These are phyloP conservation scores for Tribonema minus DNA, from an alignment of 108 stramenopile genomes.

Conservation along the genomic window DNA sequence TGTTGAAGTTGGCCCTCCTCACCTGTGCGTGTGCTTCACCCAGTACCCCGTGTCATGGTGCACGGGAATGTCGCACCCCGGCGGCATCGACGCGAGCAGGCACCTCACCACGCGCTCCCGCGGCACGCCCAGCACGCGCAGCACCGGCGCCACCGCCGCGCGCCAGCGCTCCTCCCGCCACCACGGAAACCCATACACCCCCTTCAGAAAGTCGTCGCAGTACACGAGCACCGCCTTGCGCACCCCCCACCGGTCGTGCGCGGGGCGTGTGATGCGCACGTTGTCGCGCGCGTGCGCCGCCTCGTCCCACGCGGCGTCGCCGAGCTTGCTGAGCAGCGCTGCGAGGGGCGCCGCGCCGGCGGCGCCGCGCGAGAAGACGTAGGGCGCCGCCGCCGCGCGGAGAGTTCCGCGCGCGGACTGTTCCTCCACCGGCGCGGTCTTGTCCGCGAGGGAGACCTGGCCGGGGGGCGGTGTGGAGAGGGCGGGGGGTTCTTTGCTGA, in stretches of 20 bases:
- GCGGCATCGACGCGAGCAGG: slow-evolving; percentile 85
- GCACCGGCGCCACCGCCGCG: slow-evolving; percentile 8
- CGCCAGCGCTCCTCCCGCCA: slow-evolving; percentile 57
- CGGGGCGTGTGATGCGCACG: slow-evolving; percentile 73
- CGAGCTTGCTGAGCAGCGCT: too few species aligned
- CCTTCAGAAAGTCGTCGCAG: slow-evolving; percentile 89
- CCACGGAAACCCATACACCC: slow-evolving; percentile 82
- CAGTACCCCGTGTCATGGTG: slow-evolving; percentile 97
- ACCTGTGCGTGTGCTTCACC: slow-evolving; percentile 85
- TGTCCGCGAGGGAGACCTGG: slow-evolving; percentile 8
- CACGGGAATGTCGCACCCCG: slow-evolving; percentile 84
- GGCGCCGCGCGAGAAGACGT: too few species aligned
- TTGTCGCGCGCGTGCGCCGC: slow-evolving; percentile 60
- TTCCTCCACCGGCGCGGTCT: slow-evolving; percentile 2
- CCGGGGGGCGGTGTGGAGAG: slow-evolving; percentile 25
- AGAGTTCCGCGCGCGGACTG: too few species aligned
- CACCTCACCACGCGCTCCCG: slow-evolving; percentile 69
- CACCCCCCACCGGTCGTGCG: slow-evolving; percentile 95
- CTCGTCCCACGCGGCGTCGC: too few species aligned
- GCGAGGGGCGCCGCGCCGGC: too few species aligned
- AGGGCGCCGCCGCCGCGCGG: too few species aligned
- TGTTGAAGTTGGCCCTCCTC: too few species aligned
- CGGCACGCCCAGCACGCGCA: slow-evolving; percentile 8
- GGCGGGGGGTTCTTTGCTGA: too few species aligned
- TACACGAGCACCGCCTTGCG: slow-evolving; percentile 87